Conservation (phyloP, 164 flowering plant genomes). For the Sextonia rubra region DNA sequence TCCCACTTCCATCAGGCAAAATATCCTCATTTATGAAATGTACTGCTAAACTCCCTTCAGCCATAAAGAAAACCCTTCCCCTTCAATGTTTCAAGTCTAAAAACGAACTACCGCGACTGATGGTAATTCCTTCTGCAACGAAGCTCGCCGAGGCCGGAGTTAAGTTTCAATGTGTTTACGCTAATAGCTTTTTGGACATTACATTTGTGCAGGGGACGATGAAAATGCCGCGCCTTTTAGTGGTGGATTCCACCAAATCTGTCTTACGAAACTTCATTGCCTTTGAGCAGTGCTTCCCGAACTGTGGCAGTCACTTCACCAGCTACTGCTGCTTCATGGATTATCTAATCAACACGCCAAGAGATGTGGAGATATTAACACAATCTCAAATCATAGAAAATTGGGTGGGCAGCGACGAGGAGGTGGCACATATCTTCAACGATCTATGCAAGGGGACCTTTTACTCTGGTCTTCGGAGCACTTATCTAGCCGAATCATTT, state of each 20-base stretch:
- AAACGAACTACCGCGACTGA: not conserved
- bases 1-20: too few species aligned
- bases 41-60: not conserved
- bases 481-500: too few species aligned
- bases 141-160: slow-evolving; percentile 1
- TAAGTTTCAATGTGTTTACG: not conserved
- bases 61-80: not conserved
- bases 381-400: too few species aligned
- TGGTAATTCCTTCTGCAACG: not conserved
- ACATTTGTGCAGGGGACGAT: slow-evolving; percentile 13
- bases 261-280: slow-evolving; percentile 30
- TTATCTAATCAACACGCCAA: too few species aligned
- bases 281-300: slow-evolving; percentile 31
- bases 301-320: too few species aligned
- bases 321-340: too few species aligned
- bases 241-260: slow-evolving; percentile 21
- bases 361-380: too few species aligned
- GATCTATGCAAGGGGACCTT: too few species aligned
- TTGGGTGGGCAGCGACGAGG: too few species aligned
- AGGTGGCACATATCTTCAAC: too few species aligned
- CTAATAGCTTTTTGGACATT: slow-evolving; percentile 20
- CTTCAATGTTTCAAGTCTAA: not conserved
- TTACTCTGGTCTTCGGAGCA: too few species aligned
- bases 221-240: slow-evolving; percentile 22
- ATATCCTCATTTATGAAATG: too few species aligned